Conservation (phyloP, 2,329 filamentous ascomycete genomes). For the Rasamsonia emersonii region DNA sequence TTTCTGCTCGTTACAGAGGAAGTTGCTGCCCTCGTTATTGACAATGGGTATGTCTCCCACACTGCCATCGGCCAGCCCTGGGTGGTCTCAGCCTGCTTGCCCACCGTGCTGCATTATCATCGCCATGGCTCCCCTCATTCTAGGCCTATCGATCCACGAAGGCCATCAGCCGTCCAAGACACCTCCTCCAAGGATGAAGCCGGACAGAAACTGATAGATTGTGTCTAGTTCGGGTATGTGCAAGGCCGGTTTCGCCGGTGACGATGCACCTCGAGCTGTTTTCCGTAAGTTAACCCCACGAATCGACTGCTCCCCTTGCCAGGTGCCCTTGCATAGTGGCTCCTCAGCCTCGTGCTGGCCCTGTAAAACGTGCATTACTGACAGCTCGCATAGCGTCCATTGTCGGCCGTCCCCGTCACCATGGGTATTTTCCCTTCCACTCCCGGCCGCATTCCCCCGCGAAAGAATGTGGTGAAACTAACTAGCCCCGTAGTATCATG, state of each 20-base stretch:
- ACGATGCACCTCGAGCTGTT: conserved; percentile 98
- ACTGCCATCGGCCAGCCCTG: conserved; percentile 19
- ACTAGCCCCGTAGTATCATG: conserved; percentile 98
- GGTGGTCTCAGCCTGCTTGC: conserved; percentile 17
- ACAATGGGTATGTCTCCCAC: conserved; percentile 93
- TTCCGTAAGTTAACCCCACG: conserved; percentile 78
- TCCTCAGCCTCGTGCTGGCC: conserved; percentile 28
- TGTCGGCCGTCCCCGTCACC: conserved; percentile 98
- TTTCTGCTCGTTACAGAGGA: conserved; percentile 63
- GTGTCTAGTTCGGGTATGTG: conserved; percentile 94
- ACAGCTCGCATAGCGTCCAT: conserved; percentile 66
- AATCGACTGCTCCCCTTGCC: conserved; percentile 4
- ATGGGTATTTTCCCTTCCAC: conserved; percentile 65
- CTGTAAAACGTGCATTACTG: conserved; percentile 9
- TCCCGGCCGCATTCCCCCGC: conserved; percentile 1
- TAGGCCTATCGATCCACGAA: background rate
- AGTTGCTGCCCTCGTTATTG: conserved; percentile 99
- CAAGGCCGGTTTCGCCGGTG: conserved; percentile 99
- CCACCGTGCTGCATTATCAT: conserved; percentile 4
- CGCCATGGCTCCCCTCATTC: background rate
- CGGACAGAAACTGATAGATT: conserved; percentile 18
- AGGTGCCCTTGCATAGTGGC: conserved; percentile 19
- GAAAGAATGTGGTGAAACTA: background rate
- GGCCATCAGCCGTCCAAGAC: background rate
- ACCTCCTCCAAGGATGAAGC: background rate